Conservation (phyloP, 371 early-diverging fungal genomes). For the Lichtheimia hyalospora region DNA sequence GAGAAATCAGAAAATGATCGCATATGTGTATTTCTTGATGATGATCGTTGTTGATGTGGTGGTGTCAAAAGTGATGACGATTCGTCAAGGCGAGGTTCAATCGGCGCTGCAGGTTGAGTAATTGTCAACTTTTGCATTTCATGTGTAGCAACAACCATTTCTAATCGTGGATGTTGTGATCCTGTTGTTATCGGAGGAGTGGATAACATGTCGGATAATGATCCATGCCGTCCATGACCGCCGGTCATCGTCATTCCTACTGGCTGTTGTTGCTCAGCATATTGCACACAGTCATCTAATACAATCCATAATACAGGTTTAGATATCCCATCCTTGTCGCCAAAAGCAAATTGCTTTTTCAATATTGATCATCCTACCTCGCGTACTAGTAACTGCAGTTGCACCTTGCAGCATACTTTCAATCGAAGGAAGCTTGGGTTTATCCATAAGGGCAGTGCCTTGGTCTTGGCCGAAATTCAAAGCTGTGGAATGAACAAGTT, state of each 20-base stretch:
- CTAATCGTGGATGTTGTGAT: neutral
- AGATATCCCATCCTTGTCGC: too few species aligned
- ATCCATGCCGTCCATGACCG: conserved; percentile 27
- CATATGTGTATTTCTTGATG: conserved; percentile 27
- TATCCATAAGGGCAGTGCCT: conserved; percentile 10
- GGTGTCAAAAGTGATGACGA: neutral
- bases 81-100: conserved; percentile 8
- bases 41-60: neutral
- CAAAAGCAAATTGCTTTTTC: too few species aligned
- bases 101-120: conserved; percentile 13
- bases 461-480: too few species aligned
- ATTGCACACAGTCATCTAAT: too few species aligned
- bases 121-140: conserved; percentile 13
- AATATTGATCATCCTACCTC: too few species aligned
- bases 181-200: too few species aligned
- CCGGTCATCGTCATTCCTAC: neutral
- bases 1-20: conserved; percentile 48
- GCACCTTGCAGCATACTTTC: conserved; percentile 13
- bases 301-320: too few species aligned
- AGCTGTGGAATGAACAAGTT: too few species aligned
- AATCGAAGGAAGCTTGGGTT: conserved; percentile 21
- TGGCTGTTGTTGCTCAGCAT: too few species aligned
- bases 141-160: conserved; percentile 2
- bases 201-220: conserved; percentile 1
- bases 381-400: too few species aligned